Percentiles rank a stretch among this genome's conserved stretches.
phyloP scores from a whole-genome alignment of 2,329 filamentous ascomycete genomes.

The Dothideomycetes sp. region DNA sequence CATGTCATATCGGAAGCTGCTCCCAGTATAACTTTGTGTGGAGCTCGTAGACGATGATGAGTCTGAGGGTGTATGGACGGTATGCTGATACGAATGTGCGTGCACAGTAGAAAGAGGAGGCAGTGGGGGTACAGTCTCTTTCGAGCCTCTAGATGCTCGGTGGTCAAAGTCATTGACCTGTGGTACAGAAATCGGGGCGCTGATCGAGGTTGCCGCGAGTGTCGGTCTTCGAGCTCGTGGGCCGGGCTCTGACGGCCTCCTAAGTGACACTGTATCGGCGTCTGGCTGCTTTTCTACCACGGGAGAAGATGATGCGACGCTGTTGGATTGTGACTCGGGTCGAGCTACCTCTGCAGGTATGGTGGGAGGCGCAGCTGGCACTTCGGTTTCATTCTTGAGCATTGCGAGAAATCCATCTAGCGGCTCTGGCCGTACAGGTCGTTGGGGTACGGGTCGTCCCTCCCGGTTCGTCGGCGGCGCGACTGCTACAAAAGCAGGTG shows the following conservation, averaged over 20 bases:
- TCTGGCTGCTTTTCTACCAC: no score
- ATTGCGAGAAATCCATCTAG: slow-evolving; percentile 11
- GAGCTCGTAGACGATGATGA: slow-evolving; percentile 10
- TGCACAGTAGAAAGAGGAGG: slow-evolving; percentile 4
- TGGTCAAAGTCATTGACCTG: background rate
- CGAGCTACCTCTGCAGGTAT: background rate
- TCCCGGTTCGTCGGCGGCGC: slow-evolving; percentile 3
- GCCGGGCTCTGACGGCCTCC: slow-evolving; percentile 7
- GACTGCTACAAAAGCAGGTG: background rate
- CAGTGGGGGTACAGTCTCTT: slow-evolving; percentile 21
- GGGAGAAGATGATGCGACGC: no score
- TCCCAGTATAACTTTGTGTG: slow-evolving; percentile 7
- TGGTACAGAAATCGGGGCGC: background rate
- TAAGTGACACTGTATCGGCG: no score
- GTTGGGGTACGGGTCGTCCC: slow-evolving; percentile 17
- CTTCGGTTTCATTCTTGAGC: slow-evolving; percentile 9
- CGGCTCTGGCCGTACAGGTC: slow-evolving; percentile 20
- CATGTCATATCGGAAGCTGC: slow-evolving; percentile 16
- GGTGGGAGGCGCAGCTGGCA: background rate
- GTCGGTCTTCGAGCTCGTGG: slow-evolving; percentile 5
- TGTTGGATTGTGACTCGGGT: slow-evolving; percentile 8
- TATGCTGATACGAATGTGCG: slow-evolving; percentile 1
- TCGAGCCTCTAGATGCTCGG: background rate
- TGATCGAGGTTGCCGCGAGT: slow-evolving; percentile 4
- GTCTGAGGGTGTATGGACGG: slow-evolving; percentile 6